Evolutionary conservation across 140 eudicot species (phyloP).

Genomic region (Senecio squalidus): DNA sequence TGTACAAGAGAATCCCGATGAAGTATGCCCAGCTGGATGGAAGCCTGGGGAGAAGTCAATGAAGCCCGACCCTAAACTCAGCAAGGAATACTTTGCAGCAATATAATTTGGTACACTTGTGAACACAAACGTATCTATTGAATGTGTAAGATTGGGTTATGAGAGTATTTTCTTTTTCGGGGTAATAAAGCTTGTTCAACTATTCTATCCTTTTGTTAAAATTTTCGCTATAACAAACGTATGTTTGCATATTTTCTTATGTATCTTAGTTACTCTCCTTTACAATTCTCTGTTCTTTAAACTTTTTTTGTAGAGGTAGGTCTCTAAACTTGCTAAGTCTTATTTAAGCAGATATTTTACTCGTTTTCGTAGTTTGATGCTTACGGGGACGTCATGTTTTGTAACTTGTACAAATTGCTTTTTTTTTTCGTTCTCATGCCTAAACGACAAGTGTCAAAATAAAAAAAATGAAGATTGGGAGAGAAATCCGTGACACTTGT

Average conservation of each 20-base stretch:
- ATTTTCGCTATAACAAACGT: not conserved
- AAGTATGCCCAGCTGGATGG: conserved; percentile 98
- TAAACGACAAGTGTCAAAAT: too few relatives aligned
- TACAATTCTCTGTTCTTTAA: too few relatives aligned
- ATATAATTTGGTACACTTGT: not conserved
- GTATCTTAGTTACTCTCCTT: too few relatives aligned
- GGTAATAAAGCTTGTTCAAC: not conserved
- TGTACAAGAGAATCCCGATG: conserved; percentile 71
- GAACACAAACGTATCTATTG: not conserved
- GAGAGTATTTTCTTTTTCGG: conserved; percentile 3
- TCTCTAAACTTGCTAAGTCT: too few relatives aligned
- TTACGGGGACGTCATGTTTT: too few relatives aligned
- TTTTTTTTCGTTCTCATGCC: too few relatives aligned
- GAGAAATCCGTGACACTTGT: too few relatives aligned
- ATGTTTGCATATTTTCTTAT: not conserved
- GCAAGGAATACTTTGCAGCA: not conserved
- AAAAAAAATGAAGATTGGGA: too few relatives aligned
- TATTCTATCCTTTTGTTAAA: conserved; percentile 2
- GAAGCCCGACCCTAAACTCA: not conserved
- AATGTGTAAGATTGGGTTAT: conserved; percentile 10
- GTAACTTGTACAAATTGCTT: too few relatives aligned
- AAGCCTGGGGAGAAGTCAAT: conserved; percentile 77
- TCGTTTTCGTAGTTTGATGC: too few relatives aligned
- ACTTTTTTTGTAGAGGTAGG: too few relatives aligned
- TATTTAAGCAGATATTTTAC: too few relatives aligned